These are phyloP conservation scores for Metarhizium robertsii DNA, from an alignment of 2,329 filamentous ascomycete species.

Conservation along the genomic window DNA sequence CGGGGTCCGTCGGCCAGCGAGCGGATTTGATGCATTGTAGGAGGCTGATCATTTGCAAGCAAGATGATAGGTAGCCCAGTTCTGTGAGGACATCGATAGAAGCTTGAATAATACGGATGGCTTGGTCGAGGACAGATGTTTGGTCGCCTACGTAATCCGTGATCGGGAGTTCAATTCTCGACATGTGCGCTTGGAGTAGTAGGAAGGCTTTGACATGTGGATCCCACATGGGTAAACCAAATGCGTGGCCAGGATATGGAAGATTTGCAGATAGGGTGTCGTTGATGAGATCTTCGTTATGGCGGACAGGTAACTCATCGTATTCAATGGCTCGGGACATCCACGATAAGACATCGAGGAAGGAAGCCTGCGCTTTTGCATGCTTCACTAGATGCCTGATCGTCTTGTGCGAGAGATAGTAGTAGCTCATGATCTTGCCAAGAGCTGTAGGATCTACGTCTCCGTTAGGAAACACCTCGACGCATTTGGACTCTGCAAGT, in stretches of 20 bases:
- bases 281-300: slow-evolving; percentile 98
- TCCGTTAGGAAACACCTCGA: slow-evolving; percentile 74
- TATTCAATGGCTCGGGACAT: slow-evolving; percentile 93
- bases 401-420: slow-evolving; percentile 93
- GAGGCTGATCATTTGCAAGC: slow-evolving; percentile 71
- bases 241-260: slow-evolving; percentile 47
- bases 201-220: slow-evolving; percentile 95
- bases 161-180: slow-evolving; percentile 83
- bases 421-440: slow-evolving; percentile 99
- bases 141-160: slow-evolving; percentile 96
- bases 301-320: slow-evolving; percentile 91
- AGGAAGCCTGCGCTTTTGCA: slow-evolving; percentile 64
- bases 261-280: slow-evolving; percentile 77
- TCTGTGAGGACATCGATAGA: slow-evolving; percentile 91
- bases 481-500: slow-evolving; percentile 75
- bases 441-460: slow-evolving; percentile 84
- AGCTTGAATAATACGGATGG: slow-evolving; percentile 93
- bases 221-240: slow-evolving; percentile 91
- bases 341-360: slow-evolving; percentile 80
- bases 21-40: slow-evolving; percentile 90
- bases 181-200: slow-evolving; percentile 90
- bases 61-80: slow-evolving; percentile 70
- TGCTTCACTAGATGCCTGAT: slow-evolving; percentile 75
- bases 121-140: slow-evolving; percentile 81
- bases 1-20: slow-evolving; percentile 77